Conservation (phyloP, 306 rosid species). For the Vigna angularis region DNA sequence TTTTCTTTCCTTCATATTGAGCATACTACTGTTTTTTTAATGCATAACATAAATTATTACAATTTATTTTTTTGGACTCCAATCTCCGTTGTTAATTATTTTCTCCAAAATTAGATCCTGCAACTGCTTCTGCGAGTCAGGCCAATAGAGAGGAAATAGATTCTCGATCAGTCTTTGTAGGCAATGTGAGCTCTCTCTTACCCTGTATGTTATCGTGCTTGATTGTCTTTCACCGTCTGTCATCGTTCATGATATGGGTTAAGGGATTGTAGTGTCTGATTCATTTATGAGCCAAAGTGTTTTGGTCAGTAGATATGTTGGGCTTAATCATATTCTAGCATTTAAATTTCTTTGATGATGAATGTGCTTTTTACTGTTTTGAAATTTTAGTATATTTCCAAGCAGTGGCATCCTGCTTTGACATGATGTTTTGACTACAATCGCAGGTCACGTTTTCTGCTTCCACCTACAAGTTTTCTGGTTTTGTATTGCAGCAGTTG, state of each 20-base stretch:
- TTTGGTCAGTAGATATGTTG: background rate
- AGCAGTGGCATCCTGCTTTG: slow-evolving; percentile 48
- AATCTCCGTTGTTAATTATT: slow-evolving; percentile 34
- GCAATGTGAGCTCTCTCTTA: slow-evolving; percentile 66
- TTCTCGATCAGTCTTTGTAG: slow-evolving; percentile 79
- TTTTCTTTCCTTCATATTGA: background rate
- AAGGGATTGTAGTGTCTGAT: slow-evolving; percentile 10
- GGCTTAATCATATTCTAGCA: slow-evolving; percentile 16
- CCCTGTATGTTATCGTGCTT: slow-evolving; percentile 33
- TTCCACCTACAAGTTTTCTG: slow-evolving; percentile 60
- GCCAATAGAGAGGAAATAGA: slow-evolving; percentile 74
- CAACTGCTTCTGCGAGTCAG: slow-evolving; percentile 62
- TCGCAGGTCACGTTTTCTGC: slow-evolving; percentile 58
- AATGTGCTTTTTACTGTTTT: slow-evolving; percentile 33
- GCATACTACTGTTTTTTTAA: background rate
- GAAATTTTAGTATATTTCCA: slow-evolving; percentile 32
- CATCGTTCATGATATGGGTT: slow-evolving; percentile 15
- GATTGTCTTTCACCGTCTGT: slow-evolving; percentile 16
- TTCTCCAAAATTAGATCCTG: slow-evolving; percentile 57
- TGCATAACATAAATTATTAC: background rate
- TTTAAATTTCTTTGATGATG: background rate
- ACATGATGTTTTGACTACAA: slow-evolving; percentile 55
- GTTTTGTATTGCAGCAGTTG: slow-evolving; percentile 52
- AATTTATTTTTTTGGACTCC: slow-evolving; percentile 18
- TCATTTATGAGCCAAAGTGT: slow-evolving; percentile 21